Evolutionary conservation across 1,284 basidiomycete species (phyloP), one percentile per base, ranked within the genome.

Genomic region (Apiotrichum domesticum): DNA sequence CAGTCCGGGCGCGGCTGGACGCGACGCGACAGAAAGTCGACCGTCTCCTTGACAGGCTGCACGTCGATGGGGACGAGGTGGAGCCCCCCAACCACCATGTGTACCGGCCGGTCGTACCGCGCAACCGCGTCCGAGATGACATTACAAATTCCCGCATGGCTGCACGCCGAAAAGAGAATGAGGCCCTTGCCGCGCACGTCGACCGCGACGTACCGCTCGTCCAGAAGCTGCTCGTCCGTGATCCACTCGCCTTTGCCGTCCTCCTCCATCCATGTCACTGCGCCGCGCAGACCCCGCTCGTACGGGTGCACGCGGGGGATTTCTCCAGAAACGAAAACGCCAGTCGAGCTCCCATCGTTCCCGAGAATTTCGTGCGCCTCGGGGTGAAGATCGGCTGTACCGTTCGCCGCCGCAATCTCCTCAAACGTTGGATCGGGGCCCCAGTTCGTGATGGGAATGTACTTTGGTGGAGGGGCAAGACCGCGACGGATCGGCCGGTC

Each of bases 121-220:
- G 70, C 69, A 4, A 85, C 77, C 0, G 85, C 87, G 63, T 87
- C 84, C 61, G 81, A 84, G 57, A 88, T 77, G 40, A 90, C 87
- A 63, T 91, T 91, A 55, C 88, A 85, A 57, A 90, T 88, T 0
- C 87, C 88, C 4, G 88, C 87, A 73, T 90, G 87, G 4, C 87
- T 88, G 70, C 87, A 89, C 83, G 88, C 85, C 77, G 86, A 89
- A 73, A 91, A 88, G 51, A 91, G 79, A 21, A 90, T 81, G 35
- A 90, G 74, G 0, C 89, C 88, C 69, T 88, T 89, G 15, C 87
- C 87, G 33, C 80, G 79, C 1, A 90, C 85, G 70, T 90, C 87
- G 40, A 90, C 77, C 0, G 79, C 85, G 49, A 83, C 83, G 69
- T 89, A 91, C 41, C 88, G 80, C 69, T 91, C 89, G 62, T 90